These are phyloP conservation scores for Penicillium antarcticum DNA, from an alignment of 495 filamentous ascomycete species.

Conservation along the genomic window DNA sequence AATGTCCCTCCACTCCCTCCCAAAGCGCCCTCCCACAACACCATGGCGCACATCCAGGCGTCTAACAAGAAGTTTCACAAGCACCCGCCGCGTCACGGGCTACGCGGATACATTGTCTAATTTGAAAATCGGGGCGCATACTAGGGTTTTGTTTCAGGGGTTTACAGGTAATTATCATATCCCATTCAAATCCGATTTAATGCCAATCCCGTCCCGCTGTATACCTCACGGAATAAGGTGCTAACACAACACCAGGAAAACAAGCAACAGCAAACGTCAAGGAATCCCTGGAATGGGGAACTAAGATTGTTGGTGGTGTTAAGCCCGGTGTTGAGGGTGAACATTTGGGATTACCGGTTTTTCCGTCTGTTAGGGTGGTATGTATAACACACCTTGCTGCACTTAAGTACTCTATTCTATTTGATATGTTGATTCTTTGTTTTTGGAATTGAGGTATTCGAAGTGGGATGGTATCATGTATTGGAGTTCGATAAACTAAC, in stretches of 20 bases:
- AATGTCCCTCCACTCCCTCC: constrained; percentile 17
- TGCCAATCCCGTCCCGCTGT: too few relatives aligned
- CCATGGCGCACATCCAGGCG: background rate
- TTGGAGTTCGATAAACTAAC: too few relatives aligned
- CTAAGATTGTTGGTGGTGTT: constrained; percentile 83
- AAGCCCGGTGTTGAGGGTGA: constrained; percentile 73
- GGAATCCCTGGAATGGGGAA: constrained; percentile 81
- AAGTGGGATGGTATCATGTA: too few relatives aligned
- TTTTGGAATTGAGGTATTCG: too few relatives aligned
- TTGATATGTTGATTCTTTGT: too few relatives aligned
- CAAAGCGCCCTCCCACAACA: constrained; percentile 16
- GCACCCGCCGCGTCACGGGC: constrained; percentile 23
- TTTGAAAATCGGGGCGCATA: constrained; percentile 74
- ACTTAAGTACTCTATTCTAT: too few relatives aligned
- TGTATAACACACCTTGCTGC: too few relatives aligned
- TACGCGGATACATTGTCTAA: constrained; percentile 70
- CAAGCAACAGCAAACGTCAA: constrained; percentile 78
- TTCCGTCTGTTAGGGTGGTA: constrained; percentile 68
- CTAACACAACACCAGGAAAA: constrained; percentile 28
- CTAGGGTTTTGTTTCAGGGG: constrained; percentile 81
- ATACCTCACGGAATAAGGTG: background rate
- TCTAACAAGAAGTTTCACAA: constrained; percentile 35
- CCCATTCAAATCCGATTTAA: background rate
- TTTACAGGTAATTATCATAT: constrained; percentile 63
- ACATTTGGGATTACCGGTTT: constrained; percentile 76